phyloP scores from a whole-genome alignment of 2,329 filamentous ascomycete genomes.

The Phialocephala subalpina region DNA sequence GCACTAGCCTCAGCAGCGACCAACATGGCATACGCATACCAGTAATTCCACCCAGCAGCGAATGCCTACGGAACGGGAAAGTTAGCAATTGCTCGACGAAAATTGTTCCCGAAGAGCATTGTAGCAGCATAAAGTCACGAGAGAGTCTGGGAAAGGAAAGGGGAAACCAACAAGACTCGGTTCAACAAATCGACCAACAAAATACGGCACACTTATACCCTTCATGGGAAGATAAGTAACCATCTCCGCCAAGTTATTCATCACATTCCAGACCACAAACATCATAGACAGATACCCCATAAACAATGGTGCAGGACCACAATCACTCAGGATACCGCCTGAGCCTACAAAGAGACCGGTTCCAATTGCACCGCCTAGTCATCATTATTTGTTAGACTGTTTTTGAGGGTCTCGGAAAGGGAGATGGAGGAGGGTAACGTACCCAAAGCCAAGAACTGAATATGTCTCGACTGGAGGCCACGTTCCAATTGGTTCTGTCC shows the following conservation, averaged over 20 bases:
- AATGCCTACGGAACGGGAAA: conserved; percentile 10
- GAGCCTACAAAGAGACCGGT: conserved; percentile 71
- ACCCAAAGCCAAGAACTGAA: conserved; percentile 66
- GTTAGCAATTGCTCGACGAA: too few species aligned
- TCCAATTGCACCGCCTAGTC: conserved; percentile 61
- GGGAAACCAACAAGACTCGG: conserved; percentile 23
- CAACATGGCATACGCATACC: conserved; percentile 61
- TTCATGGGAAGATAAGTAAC: conserved; percentile 61
- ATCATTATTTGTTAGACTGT: conserved; percentile 24
- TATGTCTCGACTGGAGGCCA: conserved; percentile 66
- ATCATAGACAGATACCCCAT: conserved; percentile 71
- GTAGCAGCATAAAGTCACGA: too few species aligned
- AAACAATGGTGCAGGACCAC: conserved; percentile 72
- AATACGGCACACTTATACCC: conserved; percentile 64
- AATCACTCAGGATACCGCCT: conserved; percentile 60
- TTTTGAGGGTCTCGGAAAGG: too few species aligned
- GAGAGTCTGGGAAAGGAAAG: too few species aligned
- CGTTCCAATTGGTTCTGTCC: conserved; percentile 56
- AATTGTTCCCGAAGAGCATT: too few species aligned
- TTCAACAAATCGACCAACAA: conserved; percentile 63
- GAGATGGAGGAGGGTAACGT: conserved; percentile 24
- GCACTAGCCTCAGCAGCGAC: conserved; percentile 66
- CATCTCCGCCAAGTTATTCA: conserved; percentile 65
- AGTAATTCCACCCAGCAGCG: conserved; percentile 42
- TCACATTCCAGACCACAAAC: conserved; percentile 59